Conservation (phyloP, 352 stramenopile genomes). For the Phytophthora parvispora region DNA sequence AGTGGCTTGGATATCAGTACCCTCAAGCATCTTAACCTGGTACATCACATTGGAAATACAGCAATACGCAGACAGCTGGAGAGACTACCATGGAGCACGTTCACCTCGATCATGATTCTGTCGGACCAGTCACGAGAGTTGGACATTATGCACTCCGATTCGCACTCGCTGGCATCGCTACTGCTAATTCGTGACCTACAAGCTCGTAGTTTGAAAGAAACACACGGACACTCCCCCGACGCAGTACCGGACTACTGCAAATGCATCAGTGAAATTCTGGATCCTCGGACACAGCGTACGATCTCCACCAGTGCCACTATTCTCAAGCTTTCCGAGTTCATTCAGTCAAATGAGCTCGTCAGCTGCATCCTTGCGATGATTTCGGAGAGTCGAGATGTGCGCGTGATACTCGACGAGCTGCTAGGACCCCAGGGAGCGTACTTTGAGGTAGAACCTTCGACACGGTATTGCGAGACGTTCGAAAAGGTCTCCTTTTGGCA, state of each 20-base stretch:
- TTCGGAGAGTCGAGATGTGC: slow-evolving; percentile 86
- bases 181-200: slow-evolving; percentile 90
- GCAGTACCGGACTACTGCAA: slow-evolving; percentile 53
- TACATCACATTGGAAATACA: slow-evolving; percentile 85
- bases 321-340: slow-evolving; percentile 84
- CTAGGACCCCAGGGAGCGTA: slow-evolving; percentile 74
- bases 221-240: neutral
- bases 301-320: slow-evolving; percentile 83
- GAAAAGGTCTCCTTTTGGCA: slow-evolving; percentile 87
- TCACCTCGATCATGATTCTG: slow-evolving; percentile 90
- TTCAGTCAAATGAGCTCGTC: slow-evolving; percentile 92
- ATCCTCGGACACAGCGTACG: slow-evolving; percentile 87
- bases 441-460: slow-evolving; percentile 78
- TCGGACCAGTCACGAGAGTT: slow-evolving; percentile 74
- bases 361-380: slow-evolving; percentile 91
- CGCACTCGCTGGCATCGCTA: slow-evolving; percentile 84
- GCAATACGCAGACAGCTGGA: slow-evolving; percentile 82
- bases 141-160: slow-evolving; percentile 91
- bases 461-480: slow-evolving; percentile 58
- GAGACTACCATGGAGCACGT: slow-evolving; percentile 64
- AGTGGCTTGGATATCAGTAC: slow-evolving; percentile 60
- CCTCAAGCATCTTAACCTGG: slow-evolving; percentile 64
- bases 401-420: slow-evolving; percentile 82
- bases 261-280: slow-evolving; percentile 90
- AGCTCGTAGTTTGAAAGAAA: slow-evolving; percentile 4